Percentiles rank a stretch among this genome's conserved stretches.
These are phyloP conservation scores for Alternaria triticina DNA, from an alignment of 2,329 filamentous ascomycete genomes.

Conservation along the genomic window DNA sequence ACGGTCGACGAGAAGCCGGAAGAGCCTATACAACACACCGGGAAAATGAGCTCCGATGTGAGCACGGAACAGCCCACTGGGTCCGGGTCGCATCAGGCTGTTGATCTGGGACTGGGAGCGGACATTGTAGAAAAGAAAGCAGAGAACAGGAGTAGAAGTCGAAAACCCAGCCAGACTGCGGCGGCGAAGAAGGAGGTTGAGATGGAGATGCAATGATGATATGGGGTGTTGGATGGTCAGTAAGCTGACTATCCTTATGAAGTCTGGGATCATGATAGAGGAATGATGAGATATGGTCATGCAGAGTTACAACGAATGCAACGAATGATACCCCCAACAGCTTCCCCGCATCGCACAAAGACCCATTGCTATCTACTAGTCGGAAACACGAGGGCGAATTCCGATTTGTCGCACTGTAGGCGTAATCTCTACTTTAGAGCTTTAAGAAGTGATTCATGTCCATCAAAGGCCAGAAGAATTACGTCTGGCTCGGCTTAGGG, in stretches of 20 bases:
- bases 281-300: background rate
- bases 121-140: conserved; percentile 15
- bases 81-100: background rate
- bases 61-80: background rate
- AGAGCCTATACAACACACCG: background rate
- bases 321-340: conserved; percentile 16
- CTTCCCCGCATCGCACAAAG: too few relatives aligned
- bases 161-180: conserved; percentile 25
- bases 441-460: too few relatives aligned
- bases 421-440: too few relatives aligned
- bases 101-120: conserved; percentile 1
- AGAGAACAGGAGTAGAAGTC: conserved; percentile 22
- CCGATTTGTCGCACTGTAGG: too few relatives aligned
- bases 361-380: too few relatives aligned
- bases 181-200: conserved; percentile 37
- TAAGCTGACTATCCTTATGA: background rate
- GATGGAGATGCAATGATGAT: conserved; percentile 44
- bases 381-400: too few relatives aligned
- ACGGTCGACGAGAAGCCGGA: background rate
- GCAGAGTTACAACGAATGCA: conserved; percentile 2
- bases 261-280: background rate
- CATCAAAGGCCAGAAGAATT: too few relatives aligned
- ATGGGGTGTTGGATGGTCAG: background rate
- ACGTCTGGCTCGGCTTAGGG: too few relatives aligned
- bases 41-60: background rate